Evolutionary conservation across 352 stramenopile genomes (phyloP).

Genomic region (Globisporangium yorkense): DNA sequence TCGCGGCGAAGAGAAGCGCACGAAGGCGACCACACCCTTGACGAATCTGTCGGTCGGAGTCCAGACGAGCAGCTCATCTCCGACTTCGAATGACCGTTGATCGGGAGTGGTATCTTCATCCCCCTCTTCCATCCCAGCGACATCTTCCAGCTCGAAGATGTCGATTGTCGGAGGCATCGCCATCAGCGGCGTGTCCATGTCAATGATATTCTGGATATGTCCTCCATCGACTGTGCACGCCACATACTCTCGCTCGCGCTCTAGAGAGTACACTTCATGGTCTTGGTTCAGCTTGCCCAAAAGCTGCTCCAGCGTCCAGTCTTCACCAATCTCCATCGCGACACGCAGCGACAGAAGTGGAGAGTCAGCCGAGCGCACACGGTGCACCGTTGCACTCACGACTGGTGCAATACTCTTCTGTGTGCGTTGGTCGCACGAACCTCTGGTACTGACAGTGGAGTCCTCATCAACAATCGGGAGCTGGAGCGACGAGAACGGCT

Average conservation of each 20-base stretch:
- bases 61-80: constrained; percentile 17
- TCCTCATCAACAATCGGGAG: constrained; percentile 27
- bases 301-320: constrained; percentile 37
- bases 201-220: constrained; percentile 23
- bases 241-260: constrained; percentile 13
- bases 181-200: constrained; percentile 23
- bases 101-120: not conserved
- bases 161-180: constrained; percentile 24
- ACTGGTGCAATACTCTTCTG: constrained; percentile 4
- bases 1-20: not conserved
- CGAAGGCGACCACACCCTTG: constrained; percentile 9
- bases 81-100: constrained; percentile 5
- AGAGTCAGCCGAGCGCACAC: constrained; percentile 11
- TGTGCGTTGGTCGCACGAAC: not conserved
- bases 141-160: constrained; percentile 33
- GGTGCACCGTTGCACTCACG: constrained; percentile 34
- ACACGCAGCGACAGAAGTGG: constrained; percentile 14
- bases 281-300: constrained; percentile 26
- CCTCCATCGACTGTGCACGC: constrained; percentile 19
- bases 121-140: not conserved
- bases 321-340: constrained; percentile 12
- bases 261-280: constrained; percentile 12
- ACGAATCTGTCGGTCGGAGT: constrained; percentile 19
- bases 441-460: not conserved
- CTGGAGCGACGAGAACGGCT: constrained; percentile 83